phyloP scores from a whole-genome alignment of 352 stramenopile genomes.

The Peronospora tabacina region DNA sequence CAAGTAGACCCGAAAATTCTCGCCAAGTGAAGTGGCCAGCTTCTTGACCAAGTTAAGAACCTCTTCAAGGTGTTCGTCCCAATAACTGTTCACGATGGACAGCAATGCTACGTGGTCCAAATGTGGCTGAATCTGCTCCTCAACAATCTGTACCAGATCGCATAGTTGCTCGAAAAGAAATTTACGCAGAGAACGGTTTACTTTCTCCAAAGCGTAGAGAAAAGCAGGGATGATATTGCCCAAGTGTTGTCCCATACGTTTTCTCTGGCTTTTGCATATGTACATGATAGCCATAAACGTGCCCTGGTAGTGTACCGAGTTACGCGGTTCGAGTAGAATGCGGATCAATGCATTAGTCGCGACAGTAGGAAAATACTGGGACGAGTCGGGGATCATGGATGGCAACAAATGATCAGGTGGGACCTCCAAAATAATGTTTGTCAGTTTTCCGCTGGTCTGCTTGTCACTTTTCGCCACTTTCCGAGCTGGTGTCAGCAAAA shows the following conservation, averaged over 20 bases:
- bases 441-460: constrained; percentile 58
- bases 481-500: constrained; percentile 43
- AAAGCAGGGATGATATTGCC: constrained; percentile 97
- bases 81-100: constrained; percentile 78
- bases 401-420: constrained; percentile 69
- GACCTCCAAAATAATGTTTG: constrained; percentile 50
- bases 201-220: constrained; percentile 88
- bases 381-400: constrained; percentile 79
- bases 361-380: constrained; percentile 96
- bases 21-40: constrained; percentile 72
- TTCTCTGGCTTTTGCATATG: constrained; percentile 95
- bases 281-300: constrained; percentile 98
- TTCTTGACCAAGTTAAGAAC: constrained; percentile 97
- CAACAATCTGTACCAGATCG: constrained; percentile 94
- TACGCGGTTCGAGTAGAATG: constrained; percentile 95
- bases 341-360: constrained; percentile 94
- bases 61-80: constrained; percentile 90
- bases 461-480: constrained; percentile 67
- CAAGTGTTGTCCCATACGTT: constrained; percentile 92
- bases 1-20: constrained; percentile 86
- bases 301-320: constrained; percentile 94
- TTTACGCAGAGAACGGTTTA: constrained; percentile 86
- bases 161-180: constrained; percentile 95
- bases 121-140: constrained; percentile 92
- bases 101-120: constrained; percentile 77